These are phyloP conservation scores for Malbranchea zuffiana DNA, from an alignment of 2,329 filamentous ascomycete species.

Conservation along the genomic window DNA sequence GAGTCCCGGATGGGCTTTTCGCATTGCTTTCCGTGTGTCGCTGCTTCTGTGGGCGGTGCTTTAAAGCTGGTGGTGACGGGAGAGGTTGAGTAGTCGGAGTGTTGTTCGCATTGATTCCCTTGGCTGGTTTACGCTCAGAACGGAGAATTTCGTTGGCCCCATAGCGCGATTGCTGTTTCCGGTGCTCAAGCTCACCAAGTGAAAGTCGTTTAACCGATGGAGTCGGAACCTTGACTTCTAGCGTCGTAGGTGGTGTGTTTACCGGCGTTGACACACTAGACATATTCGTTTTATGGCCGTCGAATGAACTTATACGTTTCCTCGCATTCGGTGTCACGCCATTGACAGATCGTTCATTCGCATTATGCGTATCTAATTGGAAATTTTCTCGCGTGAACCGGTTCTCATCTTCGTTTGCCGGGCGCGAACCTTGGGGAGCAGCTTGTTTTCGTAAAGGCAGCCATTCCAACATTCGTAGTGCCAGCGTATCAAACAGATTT, in stretches of 20 bases:
- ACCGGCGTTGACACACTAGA: slow-evolving; percentile 19
- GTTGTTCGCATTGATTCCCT: slow-evolving; percentile 25
- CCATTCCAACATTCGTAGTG: slow-evolving; percentile 38
- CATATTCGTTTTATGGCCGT: slow-evolving; percentile 4
- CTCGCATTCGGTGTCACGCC: too few species aligned
- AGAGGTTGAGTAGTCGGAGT: slow-evolving; percentile 21
- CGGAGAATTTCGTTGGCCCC: slow-evolving; percentile 25
- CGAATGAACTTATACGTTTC: too few species aligned
- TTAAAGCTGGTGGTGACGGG: slow-evolving; percentile 31
- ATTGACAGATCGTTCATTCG: too few species aligned
- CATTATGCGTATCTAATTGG: too few species aligned
- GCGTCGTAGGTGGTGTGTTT: slow-evolving; percentile 21
- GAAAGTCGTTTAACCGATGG: slow-evolving; percentile 33
- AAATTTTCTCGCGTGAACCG: neutral
- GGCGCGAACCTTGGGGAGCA: neutral
- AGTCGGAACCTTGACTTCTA: slow-evolving; percentile 30
- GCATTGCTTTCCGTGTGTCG: neutral
- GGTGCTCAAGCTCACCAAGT: slow-evolving; percentile 28
- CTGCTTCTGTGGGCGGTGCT: slow-evolving; percentile 32
- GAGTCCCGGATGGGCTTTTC: slow-evolving; percentile 11
- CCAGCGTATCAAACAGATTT: slow-evolving; percentile 41
- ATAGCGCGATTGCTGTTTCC: slow-evolving; percentile 25
- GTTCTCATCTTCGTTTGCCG: neutral
- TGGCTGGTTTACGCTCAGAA: slow-evolving; percentile 22
- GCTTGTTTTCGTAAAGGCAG: slow-evolving; percentile 25